Evolutionary conservation across 768 basidiomycete genomes (phyloP), one percentile per base, ranked within the genome.

Genomic region (Fomitopsis serialis): DNA sequence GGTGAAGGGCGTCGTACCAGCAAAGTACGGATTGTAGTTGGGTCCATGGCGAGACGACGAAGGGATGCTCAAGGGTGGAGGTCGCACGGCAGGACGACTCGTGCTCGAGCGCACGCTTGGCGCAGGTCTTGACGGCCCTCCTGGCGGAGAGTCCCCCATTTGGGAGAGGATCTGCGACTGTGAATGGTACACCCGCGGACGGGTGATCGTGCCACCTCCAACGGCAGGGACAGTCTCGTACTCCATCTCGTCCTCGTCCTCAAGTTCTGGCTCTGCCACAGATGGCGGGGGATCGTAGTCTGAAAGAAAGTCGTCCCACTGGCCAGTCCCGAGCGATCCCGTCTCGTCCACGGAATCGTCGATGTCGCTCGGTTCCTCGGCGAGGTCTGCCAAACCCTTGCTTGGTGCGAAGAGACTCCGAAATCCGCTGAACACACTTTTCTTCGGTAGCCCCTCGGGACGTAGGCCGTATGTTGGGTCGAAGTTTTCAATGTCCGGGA

Each of bases 391-490:
- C 5, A 93, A 78, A 15, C 74, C 74, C 59, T 80, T 84, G 57
- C 79, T 81, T 3, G 78, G 79, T 8, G 72, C 70, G 56, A 89
- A 95, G 9, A 95, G 72, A 36, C 78, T 81, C 21, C 87, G 82
- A 59, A 97, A 94, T 7, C 80, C 80, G 43, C 78, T 76, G 67
- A 95, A 97, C 3, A 84, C 79, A 55, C 86, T 87, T 70, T 92
- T 95, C 1, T 80, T 78, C 0, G 94, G 94, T 1, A 96, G 74
- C 1, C 91, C 89, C 63, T 98, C 95, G 0, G 93, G 92, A 23
- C 96, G 86, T 12, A 98, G 74, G 15, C 96, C 96, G 64, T 99
- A 98, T 0, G 96, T 98, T 0, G 94, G 96, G 63, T 98, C 96
- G 67, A 90, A 97, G 56, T 89, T 85, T 70, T 97, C 94, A 29